These are phyloP conservation scores for Entomophthora muscae DNA, from an alignment of 371 early-diverging fungal genomes.

Conservation along the genomic window DNA sequence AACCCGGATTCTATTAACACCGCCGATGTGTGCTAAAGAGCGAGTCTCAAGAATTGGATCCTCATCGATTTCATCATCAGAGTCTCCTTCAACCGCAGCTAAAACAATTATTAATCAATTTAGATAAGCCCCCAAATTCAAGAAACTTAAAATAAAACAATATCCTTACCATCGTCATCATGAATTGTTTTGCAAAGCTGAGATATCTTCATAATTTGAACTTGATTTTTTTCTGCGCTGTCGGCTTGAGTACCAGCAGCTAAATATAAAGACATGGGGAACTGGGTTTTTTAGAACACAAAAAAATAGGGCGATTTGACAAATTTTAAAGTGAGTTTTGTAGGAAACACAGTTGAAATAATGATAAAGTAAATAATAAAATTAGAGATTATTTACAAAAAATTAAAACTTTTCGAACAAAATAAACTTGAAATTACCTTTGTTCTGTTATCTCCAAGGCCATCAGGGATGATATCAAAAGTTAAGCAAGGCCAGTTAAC, in stretches of 20 bases:
- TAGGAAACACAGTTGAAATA: too few relatives aligned
- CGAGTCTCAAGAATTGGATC: slow-evolving; percentile 80
- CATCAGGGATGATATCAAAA: slow-evolving; percentile 81
- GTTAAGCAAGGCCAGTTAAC: slow-evolving; percentile 92
- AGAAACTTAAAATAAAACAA: background rate
- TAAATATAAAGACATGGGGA: slow-evolving; percentile 77
- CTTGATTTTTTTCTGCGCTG: slow-evolving; percentile 60
- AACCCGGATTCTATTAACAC: slow-evolving; percentile 78
- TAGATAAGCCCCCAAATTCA: background rate
- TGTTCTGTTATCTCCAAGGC: slow-evolving; percentile 59
- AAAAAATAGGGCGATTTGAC: background rate
- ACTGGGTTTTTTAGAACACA: slow-evolving; percentile 18
- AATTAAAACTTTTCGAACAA: background rate
- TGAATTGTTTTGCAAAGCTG: slow-evolving; percentile 78
- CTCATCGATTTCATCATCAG: slow-evolving; percentile 73
- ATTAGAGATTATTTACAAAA: too few relatives aligned
- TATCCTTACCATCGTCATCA: slow-evolving; percentile 32
- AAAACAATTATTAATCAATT: background rate
- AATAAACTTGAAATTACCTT: slow-evolving; percentile 22
- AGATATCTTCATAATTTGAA: slow-evolving; percentile 84
- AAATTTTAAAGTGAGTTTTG: background rate
- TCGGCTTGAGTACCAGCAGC: slow-evolving; percentile 94
- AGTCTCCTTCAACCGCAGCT: slow-evolving; percentile 26
- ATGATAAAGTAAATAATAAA: too few relatives aligned
- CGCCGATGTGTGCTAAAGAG: slow-evolving; percentile 69